Conservation (phyloP, 345 rosid genomes). For the Salix purpurea region DNA sequence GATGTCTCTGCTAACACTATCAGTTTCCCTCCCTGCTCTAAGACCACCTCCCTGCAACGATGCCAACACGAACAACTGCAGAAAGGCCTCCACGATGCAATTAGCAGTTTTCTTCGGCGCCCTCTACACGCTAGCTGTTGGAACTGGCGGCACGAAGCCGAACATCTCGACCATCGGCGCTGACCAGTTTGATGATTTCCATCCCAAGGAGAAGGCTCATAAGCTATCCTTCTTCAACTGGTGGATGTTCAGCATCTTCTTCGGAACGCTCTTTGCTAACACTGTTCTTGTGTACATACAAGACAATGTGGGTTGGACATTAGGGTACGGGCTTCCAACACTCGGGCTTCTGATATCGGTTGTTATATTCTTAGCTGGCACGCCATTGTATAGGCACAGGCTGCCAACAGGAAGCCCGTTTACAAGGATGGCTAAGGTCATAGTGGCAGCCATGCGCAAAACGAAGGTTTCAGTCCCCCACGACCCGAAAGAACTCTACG, state of each 20-base stretch:
- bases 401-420: conserved; percentile 73
- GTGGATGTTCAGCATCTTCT: conserved; percentile 96
- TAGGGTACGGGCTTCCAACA: conserved; percentile 79
- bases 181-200: conserved; percentile 83
- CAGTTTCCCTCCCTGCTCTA: conserved; percentile 61
- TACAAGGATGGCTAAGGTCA: conserved; percentile 65
- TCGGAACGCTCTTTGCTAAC: conserved; percentile 82
- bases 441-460: conserved; percentile 63
- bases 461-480: conserved; percentile 40
- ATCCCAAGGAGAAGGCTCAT: conserved; percentile 63
- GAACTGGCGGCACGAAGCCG: conserved; percentile 90
- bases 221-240: conserved; percentile 95
- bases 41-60: conserved; percentile 58
- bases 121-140: conserved; percentile 65
- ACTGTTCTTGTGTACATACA: conserved; percentile 78
- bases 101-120: conserved; percentile 65
- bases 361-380: conserved; percentile 56
- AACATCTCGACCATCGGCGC: conserved; percentile 92
- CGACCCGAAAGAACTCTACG: conserved; percentile 46
- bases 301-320: conserved; percentile 82
- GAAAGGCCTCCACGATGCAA: conserved; percentile 53
- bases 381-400: conserved; percentile 67
- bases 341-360: conserved; percentile 59
- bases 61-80: conserved; percentile 36
- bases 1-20: conserved; percentile 59